Base-by-base conservation (phyloP, 495 filamentous ascomycete genomes). In the Lichenothelia convexa region DNA sequence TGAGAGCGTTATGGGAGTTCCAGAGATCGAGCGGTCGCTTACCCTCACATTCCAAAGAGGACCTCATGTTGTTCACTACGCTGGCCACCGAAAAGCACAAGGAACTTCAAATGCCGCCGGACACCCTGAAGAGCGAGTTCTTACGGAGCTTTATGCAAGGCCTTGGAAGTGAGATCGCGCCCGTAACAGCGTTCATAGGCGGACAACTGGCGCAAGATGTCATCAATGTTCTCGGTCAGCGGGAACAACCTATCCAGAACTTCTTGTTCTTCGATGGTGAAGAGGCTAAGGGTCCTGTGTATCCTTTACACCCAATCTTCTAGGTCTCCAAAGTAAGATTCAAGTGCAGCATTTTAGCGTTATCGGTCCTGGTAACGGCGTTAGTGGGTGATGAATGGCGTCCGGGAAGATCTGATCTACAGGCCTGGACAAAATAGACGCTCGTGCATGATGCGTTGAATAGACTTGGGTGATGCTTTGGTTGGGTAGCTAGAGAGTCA, bases 211-310 rank as follows among this genome's bases (percentile, higher is more conserved):
- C 87, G 2, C 89, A 97, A 58, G 89, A 97, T 51, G 83, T 92
- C 15, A 95, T 97, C 56, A 95, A 94, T 43, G 86, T 94, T 23
- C 68, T 95, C 6, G 81, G 85, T 17, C 68, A 74, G 44, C 68
- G 80, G 29, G 83, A 94, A 58, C 89, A 95, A 54, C 89, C 89
- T 2, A 69, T 95, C 12, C 91, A 95, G 62, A 97, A 97, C 51
- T 71, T 94, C 49, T 64, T 92, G 22, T 59, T 95, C 8, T 93
- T 95, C 51, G 83, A 94, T 54, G 89, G 84, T 1, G 80, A 82
- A 45, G n/a, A n/a, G n/a, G n/a, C n/a, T n/a, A n/a, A n/a, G n/a
- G n/a, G n/a, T n/a, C n/a, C n/a, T n/a, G n/a, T n/a, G n/a, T n/a
- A n/a, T n/a, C n/a, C n/a, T n/a, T n/a, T n/a, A n/a, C n/a, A n/a